phyloP scores from a whole-genome alignment of 768 basidiomycete species.

The Tricholoma hemisulphureum region DNA sequence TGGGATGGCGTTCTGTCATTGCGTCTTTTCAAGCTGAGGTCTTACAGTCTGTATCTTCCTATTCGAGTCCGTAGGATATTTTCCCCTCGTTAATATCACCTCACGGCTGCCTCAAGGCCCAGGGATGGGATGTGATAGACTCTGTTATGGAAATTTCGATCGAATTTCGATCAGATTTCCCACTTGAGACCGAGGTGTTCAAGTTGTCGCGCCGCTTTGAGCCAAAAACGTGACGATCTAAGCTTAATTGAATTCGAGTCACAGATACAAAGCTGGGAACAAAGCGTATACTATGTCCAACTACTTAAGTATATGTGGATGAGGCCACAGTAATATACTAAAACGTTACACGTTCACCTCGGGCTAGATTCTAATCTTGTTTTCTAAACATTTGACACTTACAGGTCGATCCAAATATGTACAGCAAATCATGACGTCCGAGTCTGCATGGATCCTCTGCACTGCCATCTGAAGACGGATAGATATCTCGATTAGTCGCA shows the following conservation, averaged over 20 bases:
- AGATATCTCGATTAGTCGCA: too few relatives aligned
- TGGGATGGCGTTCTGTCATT: slow-evolving; percentile 7
- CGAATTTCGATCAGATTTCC: slow-evolving; percentile 16
- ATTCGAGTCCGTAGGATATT: slow-evolving; percentile 22
- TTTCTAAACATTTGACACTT: too few relatives aligned
- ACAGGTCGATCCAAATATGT: too few relatives aligned
- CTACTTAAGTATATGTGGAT: too few relatives aligned
- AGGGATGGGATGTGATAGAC: slow-evolving; percentile 9
- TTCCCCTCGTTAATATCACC: slow-evolving; percentile 30
- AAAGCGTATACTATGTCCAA: not conserved
- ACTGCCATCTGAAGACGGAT: too few relatives aligned
- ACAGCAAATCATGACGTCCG: too few relatives aligned
- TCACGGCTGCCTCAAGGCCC: slow-evolving; percentile 28
- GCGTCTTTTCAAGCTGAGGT: slow-evolving; percentile 19
- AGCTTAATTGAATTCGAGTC: not conserved
- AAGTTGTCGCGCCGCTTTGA: too few relatives aligned
- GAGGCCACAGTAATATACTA: too few relatives aligned
- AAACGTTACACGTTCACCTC: too few relatives aligned
- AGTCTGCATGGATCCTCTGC: too few relatives aligned
- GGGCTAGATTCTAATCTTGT: too few relatives aligned
- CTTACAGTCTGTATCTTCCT: slow-evolving; percentile 15
- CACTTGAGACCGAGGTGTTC: not conserved
- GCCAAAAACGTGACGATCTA: not conserved
- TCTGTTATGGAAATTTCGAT: slow-evolving; percentile 12
- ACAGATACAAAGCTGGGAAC: not conserved